Evolutionary conservation across 148 eudicot species (phyloP), one percentile per base, ranked within the genome.

Genomic region (Persicaria maculosa): DNA sequence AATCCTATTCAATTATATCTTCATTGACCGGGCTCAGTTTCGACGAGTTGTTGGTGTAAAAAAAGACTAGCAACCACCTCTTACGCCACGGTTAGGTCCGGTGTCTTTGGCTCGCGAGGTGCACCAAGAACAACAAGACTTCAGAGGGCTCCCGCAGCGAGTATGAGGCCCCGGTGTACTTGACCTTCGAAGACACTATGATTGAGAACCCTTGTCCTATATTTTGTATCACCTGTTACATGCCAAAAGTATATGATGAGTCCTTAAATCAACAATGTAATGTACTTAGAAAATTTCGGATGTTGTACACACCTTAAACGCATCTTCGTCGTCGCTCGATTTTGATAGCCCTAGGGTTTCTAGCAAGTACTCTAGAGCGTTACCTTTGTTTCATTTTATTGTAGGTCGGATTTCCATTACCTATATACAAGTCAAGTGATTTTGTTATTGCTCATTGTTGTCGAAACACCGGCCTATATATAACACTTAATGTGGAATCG

Each of bases 61-160:
- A 31, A 31, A 31, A 31, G 36, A 31, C 36, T 1, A 2, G 2
- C 1, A 31, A 2, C 1, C 36, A 1, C 2, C 36, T 31, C 36
- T 0, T 31, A 31, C 2, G 2, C 1, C 36, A 1, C 2, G 36
- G 36, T 31, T 1, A 31, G 2, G 36, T 31, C 36, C 36, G 1
- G 2, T 31, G 36, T 31, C 36, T 31, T 31, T 31, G 84, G 69
- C 68, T 84, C 1, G 92, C 84, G 36, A 94, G 61, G 31, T 82
- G 80, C 46, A 43, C 50, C 79, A 90, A 79, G 84, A 90, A 94
- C 0, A 73, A 72, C 8, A 87, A 48, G 16, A 94, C 98, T 79
- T 94, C 96, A 0, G 93, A 84, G 9, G 98, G 87, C 71, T 88
- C 92, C 1, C 82, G 84, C 5, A 94, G 82, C 3, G 98, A 92